These are phyloP conservation scores for Oryza meridionalis DNA, from an alignment of 176 grass and related monocot genomes.

Conservation along the genomic window DNA sequence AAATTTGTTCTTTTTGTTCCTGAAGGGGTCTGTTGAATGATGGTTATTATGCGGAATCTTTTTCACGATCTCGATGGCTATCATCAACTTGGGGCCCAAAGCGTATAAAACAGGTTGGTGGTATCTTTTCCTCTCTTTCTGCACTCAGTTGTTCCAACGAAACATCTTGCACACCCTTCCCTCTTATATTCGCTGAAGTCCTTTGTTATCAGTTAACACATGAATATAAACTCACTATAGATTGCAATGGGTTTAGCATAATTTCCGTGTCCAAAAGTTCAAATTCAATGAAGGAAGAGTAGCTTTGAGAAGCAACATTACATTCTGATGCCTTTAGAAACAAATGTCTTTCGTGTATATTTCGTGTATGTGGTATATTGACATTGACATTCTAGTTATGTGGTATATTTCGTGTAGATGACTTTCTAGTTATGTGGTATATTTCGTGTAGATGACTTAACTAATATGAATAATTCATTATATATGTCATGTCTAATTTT, in stretches of 20 bases:
- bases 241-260: neutral
- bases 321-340: neutral
- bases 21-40: conserved; percentile 86
- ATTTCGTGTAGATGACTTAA: neutral
- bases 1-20: conserved; percentile 25
- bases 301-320: neutral
- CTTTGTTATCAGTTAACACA: neutral
- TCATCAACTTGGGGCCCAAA: conserved; percentile 80
- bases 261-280: neutral
- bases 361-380: no score
- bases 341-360: neutral
- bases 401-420: neutral
- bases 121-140: neutral
- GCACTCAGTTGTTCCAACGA: neutral
- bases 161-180: neutral
- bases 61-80: conserved; percentile 78
- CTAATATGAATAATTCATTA: neutral
- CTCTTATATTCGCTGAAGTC: neutral
- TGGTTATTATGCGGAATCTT: conserved; percentile 81
- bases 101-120: conserved; percentile 76
- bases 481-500: neutral
- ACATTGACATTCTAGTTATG: neutral
- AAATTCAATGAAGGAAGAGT: neutral
- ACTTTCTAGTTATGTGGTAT: neutral
- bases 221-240: neutral